These are phyloP conservation scores for Phoma herbarum DNA, from an alignment of 2,329 filamentous ascomycete genomes.

Conservation along the genomic window DNA sequence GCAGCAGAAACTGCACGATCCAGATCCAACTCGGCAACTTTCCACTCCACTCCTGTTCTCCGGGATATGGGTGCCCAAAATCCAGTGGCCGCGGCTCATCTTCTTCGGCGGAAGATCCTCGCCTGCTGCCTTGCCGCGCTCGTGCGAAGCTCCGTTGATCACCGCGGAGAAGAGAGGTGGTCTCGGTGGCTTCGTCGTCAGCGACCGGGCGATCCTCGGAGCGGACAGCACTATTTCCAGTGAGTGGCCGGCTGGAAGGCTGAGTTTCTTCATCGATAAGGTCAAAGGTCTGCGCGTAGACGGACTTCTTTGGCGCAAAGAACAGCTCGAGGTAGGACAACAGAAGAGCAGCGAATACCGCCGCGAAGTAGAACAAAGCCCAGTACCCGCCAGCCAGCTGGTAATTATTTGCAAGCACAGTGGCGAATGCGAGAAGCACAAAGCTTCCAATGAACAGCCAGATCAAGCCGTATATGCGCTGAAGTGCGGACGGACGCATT, in stretches of 20 bases:
- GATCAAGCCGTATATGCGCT: slow-evolving; percentile 79
- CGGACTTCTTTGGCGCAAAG: slow-evolving; percentile 72
- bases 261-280: slow-evolving; percentile 33
- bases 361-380: slow-evolving; percentile 79
- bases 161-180: slow-evolving; percentile 64
- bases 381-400: slow-evolving; percentile 81
- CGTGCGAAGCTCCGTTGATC: slow-evolving; percentile 65
- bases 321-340: slow-evolving; percentile 84
- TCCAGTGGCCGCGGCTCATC: slow-evolving; percentile 48
- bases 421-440: slow-evolving; percentile 73
- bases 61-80: slow-evolving; percentile 60
- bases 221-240: slow-evolving; percentile 43
- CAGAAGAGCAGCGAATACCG: slow-evolving; percentile 75
- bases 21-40: slow-evolving; percentile 84
- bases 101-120: slow-evolving; percentile 51
- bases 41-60: slow-evolving; percentile 87
- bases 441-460: slow-evolving; percentile 86
- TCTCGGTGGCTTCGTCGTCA: slow-evolving; percentile 61
- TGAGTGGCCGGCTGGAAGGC: slow-evolving; percentile 47
- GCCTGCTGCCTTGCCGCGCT: slow-evolving; percentile 58
- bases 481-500: slow-evolving; percentile 83
- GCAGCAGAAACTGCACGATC: slow-evolving; percentile 83
- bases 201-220: slow-evolving; percentile 43
- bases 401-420: slow-evolving; percentile 78
- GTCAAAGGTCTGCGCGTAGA: slow-evolving; percentile 68